Evolutionary conservation across 345 rosid genomes (phyloP), one percentile per base, ranked within the genome.

Genomic region (Eucalyptus curtisii): DNA sequence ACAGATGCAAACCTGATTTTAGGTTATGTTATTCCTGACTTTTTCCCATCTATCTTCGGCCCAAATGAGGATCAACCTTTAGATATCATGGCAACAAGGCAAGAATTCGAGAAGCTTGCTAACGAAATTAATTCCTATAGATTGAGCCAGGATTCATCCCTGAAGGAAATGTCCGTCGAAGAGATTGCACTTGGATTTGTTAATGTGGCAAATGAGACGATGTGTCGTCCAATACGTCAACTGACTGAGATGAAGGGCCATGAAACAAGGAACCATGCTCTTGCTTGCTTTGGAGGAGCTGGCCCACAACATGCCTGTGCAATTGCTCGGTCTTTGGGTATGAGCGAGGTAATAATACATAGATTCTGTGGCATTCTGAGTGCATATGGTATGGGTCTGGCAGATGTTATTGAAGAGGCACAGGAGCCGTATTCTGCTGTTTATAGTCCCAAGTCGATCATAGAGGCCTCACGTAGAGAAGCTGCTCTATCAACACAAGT

Each of bases 271-370:
- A 96, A 94, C 85, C 99, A 98, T 88, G 97, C 98, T 13, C 98
- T 98, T 84, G 99, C 96, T 88, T 98, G 99, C 92, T 98, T 98
- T 90, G 99, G 99, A 81, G 99, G 98, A 88, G 99, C 99, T 90
- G 99, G 99, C 71, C 99, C 99, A 64, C 99, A 98, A 33, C 99
- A 96, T 93, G 96, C 99, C 61, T 97, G 99, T 92, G 98, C 99
- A 68, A 96, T 97, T 86, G 98, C 99, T 68, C 93, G 97, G 92
- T 95, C 97, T 48, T 88, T 97, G 93, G 99, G 99, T 80, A 97
- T 97, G 99, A 96, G 89, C 84, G 99, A 96, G 91, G 98, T 97
- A 59, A 94, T 97, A 71, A 92, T 97, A 89, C 99, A 97, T 90
- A 93, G 94, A 90, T 96, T 94, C 89, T 96, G 99, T 90, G 99